Base-by-base conservation (phyloP, 306 rosid species). In the Prunus padus region DNA sequence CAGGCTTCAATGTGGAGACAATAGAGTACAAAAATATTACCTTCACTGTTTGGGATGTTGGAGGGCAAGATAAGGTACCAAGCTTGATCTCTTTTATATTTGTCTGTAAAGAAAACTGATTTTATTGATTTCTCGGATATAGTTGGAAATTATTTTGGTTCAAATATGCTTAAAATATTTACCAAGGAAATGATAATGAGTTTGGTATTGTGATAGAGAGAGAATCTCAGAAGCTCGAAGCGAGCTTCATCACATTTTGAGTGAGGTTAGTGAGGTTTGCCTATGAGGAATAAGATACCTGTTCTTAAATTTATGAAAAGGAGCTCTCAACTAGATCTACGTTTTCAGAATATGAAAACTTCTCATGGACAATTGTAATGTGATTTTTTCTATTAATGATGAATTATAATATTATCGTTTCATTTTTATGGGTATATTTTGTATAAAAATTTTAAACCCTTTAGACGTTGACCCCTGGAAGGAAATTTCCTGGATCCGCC, bases 1-100 rank as follows among this genome's bases (percentile, higher is more conserved):
- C 82, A 82, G 90, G 90, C 30, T 88, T 86, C 77, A 88, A 88
- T 54, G 87, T 70, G 80, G 86, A 88, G 69, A 61, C 80, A 37
- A 60, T 84, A 54, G 75, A 82, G 72, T 80, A 89, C 85, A 86
- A 73, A 63, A 83, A 83, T 14, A 67, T 81, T 31, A 40, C 69
- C 82, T 79, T 80, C 76, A 83, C 79, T 7, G 61, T 88, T 19
- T 88, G 89, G 88, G 89, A 86, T 81, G 79, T 86, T 3, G 92
- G 89, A 82, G 89, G 89, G 65, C 88, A 86, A 76, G 78, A 64
- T 16, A 84, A 80, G 92, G 89, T 88, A 76, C 67, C 22, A 71
- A 52, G 20, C 47, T 45, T 47, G 30, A 26, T 54, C 33, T 46
- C 51, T 50, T 31, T 59, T 64, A 18, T 20, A 69, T 55, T 1